Evolutionary conservation across 2,329 filamentous ascomycete species (phyloP).

Genomic region (Monosporascus sp.): DNA sequence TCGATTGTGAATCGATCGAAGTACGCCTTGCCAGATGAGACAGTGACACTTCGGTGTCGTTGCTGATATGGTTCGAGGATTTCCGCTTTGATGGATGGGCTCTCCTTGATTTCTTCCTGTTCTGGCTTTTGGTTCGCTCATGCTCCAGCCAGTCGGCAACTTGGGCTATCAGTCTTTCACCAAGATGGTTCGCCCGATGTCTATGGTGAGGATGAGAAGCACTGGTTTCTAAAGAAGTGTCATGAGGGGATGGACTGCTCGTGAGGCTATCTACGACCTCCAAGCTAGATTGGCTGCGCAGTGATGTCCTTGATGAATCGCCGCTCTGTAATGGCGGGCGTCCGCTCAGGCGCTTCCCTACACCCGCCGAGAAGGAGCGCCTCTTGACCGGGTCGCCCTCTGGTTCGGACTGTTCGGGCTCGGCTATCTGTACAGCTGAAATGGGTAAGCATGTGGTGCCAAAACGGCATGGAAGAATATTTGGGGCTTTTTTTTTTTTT

Average conservation of each 20-base stretch:
- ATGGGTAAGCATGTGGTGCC: conserved; percentile 10
- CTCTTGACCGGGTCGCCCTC: conserved; percentile 27
- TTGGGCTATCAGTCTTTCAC: conserved; percentile 62
- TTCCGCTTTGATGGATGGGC: conserved; percentile 35
- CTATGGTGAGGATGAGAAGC: conserved; percentile 28
- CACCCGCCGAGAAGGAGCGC: conserved; percentile 39
- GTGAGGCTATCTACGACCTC: conserved; percentile 25
- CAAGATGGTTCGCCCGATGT: conserved; percentile 29
- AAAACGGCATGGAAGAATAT: neutral
- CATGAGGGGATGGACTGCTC: conserved; percentile 19
- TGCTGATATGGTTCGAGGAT: conserved; percentile 30
- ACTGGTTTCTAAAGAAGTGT: conserved; percentile 18
- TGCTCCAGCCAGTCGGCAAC: conserved; percentile 79
- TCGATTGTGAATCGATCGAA: conserved; percentile 62
- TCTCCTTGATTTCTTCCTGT: conserved; percentile 47
- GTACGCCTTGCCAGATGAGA: conserved; percentile 30
- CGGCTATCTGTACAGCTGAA: conserved; percentile 53
- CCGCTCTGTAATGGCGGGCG: conserved; percentile 29
- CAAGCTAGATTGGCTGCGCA: conserved; percentile 31
- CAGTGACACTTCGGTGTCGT: conserved; percentile 7
- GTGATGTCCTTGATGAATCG: conserved; percentile 40
- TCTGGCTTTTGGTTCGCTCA: conserved; percentile 64
- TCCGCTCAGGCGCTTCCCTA: conserved; percentile 40
- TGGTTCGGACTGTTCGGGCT: conserved; percentile 34
- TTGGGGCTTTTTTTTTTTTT: neutral